phyloP scores from a whole-genome alignment of 2,329 filamentous ascomycete species.

The Cucurbitaria berberidis region DNA sequence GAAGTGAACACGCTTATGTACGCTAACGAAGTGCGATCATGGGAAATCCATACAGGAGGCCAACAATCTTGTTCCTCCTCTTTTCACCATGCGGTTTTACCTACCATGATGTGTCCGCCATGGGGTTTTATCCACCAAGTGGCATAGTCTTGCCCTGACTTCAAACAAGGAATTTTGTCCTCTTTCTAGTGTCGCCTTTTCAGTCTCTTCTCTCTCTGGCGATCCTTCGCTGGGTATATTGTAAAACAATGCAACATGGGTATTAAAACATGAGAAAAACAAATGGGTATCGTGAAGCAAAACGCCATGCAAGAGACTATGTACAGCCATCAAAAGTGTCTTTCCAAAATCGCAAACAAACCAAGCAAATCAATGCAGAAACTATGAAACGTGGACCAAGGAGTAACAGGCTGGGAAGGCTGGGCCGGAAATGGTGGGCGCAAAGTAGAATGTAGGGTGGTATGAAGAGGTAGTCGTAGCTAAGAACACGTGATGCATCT shows the following conservation, averaged over 20 bases:
- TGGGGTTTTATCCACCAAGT: conserved; percentile 11
- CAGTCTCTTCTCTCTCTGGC: neutral
- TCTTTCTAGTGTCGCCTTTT: neutral
- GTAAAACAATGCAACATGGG: neutral
- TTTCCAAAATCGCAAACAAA: neutral
- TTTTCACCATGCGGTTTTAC: conserved; percentile 10
- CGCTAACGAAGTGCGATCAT: conserved; percentile 17
- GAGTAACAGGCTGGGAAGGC: conserved; percentile 8
- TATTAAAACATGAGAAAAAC: conserved; percentile 4
- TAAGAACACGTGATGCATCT: conserved; percentile 27
- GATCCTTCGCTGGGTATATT: neutral
- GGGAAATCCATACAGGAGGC: neutral
- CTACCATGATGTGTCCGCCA: neutral
- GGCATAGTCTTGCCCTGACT: neutral
- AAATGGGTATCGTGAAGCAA: conserved; percentile 19
- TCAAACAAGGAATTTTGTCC: neutral
- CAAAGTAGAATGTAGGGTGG: conserved; percentile 10
- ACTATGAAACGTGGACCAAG: neutral
- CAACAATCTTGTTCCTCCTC: neutral
- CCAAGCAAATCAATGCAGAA: neutral
- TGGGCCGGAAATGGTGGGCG: conserved; percentile 13
- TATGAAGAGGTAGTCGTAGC: conserved; percentile 18
- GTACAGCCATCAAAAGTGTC: conserved; percentile 10
- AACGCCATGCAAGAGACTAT: conserved; percentile 9
- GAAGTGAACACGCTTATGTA: conserved; percentile 12